Conservation (phyloP, 2,329 filamentous ascomycete genomes). For the Neurospora sp. region DNA sequence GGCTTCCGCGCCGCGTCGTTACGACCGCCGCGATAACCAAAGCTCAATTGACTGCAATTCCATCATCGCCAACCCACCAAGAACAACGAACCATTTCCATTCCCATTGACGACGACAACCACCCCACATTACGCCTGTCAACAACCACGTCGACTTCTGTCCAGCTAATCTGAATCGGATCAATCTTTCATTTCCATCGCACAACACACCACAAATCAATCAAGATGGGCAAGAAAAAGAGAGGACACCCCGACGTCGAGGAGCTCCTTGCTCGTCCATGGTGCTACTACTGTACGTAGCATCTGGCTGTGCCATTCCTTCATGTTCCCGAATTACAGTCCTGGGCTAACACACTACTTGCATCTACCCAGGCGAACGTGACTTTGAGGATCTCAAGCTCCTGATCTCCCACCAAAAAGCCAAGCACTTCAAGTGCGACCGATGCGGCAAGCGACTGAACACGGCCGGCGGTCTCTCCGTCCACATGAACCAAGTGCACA, state of each 20-base stretch:
- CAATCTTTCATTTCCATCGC: background rate
- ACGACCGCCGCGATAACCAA: background rate
- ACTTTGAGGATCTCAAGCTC: conserved; percentile 95
- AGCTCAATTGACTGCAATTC: background rate
- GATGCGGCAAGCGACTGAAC: conserved; percentile 79
- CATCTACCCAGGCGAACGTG: conserved; percentile 60
- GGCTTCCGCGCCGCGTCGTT: background rate
- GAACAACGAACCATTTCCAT: background rate
- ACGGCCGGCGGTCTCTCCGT: conserved; percentile 93
- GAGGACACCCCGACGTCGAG: conserved; percentile 74
- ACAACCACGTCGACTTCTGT: background rate
- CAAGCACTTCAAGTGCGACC: conserved; percentile 98
- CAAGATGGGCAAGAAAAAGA: conserved; percentile 83
- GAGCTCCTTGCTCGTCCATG: conserved; percentile 80
- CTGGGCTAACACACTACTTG: conserved; percentile 2
- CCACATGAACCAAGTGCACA: conserved; percentile 98
- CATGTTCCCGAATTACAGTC: background rate
- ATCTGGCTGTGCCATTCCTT: background rate
- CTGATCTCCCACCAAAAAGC: conserved; percentile 96
- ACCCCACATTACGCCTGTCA: background rate
- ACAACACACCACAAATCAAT: conserved; percentile 4
- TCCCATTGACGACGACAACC: background rate
- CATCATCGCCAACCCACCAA: background rate
- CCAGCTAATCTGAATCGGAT: background rate
- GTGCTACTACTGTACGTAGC: conserved; percentile 83